Evolutionary conservation across 2,329 filamentous ascomycete genomes (phyloP).

Genomic region (Paramyrothecium roridum): DNA sequence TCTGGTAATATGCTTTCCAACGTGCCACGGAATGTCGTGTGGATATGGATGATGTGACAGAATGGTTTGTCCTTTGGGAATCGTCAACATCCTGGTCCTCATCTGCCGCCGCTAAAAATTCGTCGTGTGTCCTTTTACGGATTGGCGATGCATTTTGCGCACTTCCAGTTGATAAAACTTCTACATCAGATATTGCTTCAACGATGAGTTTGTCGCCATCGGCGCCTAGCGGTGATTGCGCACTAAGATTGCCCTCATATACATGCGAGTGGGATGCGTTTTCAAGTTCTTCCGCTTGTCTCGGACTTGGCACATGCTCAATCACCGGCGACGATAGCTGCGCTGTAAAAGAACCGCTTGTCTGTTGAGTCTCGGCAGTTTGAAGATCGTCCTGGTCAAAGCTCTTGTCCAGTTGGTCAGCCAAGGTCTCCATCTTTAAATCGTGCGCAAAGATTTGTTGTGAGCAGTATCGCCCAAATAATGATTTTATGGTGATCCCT

Average conservation of each 20-base stretch:
- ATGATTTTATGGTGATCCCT: conserved; percentile 57
- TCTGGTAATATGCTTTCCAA: conserved; percentile 29
- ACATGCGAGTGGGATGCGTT: too few relatives aligned
- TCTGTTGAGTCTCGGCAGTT: background rate
- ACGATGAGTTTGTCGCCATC: too few relatives aligned
- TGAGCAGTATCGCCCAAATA: conserved; percentile 72
- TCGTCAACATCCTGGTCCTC: background rate
- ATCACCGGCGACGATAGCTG: background rate
- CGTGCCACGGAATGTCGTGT: conserved; percentile 17
- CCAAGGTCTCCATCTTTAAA: conserved; percentile 43
- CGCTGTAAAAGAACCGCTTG: background rate
- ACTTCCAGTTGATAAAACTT: too few relatives aligned
- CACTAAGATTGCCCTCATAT: too few relatives aligned
- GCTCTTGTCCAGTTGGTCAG: background rate
- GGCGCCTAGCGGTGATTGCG: too few relatives aligned
- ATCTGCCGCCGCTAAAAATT: conserved; percentile 4
- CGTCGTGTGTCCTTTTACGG: conserved; percentile 15
- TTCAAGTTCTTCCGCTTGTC: background rate
- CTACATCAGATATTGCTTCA: too few relatives aligned
- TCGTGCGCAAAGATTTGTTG: conserved; percentile 63
- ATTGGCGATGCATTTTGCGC: background rate
- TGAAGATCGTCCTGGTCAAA: background rate
- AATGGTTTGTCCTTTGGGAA: conserved; percentile 6
- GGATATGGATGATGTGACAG: conserved; percentile 10
- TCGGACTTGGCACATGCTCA: background rate